These are phyloP conservation scores for Dothiorella sarmentorum DNA, from an alignment of 2,329 filamentous ascomycete genomes.

Conservation along the genomic window DNA sequence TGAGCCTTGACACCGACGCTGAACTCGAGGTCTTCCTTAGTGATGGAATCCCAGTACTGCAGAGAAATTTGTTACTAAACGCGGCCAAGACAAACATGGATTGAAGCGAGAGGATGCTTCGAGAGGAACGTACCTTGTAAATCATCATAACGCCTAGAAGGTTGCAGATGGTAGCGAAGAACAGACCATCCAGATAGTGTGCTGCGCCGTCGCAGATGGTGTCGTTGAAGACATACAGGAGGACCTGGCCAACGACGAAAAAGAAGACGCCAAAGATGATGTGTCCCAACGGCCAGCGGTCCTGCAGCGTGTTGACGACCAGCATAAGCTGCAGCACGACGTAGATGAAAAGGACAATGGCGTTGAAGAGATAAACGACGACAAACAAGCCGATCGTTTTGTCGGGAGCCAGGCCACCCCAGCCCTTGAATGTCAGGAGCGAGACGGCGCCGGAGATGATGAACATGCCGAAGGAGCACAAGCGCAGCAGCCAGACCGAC, in stretches of 20 bases:
- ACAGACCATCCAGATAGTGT: slow-evolving; percentile 91
- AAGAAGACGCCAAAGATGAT: slow-evolving; percentile 88
- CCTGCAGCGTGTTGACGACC: slow-evolving; percentile 84
- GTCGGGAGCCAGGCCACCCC: slow-evolving; percentile 78
- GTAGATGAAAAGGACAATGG: slow-evolving; percentile 80
- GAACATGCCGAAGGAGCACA: slow-evolving; percentile 77
- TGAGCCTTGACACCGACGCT: slow-evolving; percentile 92
- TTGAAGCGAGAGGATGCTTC: not conserved
- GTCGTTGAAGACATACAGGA: slow-evolving; percentile 85
- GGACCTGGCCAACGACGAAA: slow-evolving; percentile 86
- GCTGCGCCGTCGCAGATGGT: slow-evolving; percentile 78
- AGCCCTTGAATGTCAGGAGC: slow-evolving; percentile 87
- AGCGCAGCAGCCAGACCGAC: slow-evolving; percentile 86
- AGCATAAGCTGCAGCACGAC: slow-evolving; percentile 83
- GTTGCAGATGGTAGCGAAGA: slow-evolving; percentile 93
- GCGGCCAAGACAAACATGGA: not conserved
- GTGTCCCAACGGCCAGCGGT: slow-evolving; percentile 92
- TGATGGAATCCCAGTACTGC: slow-evolving; percentile 99
- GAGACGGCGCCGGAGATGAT: slow-evolving; percentile 81
- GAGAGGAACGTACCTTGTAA: slow-evolving; percentile 71
- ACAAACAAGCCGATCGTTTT: slow-evolving; percentile 89
- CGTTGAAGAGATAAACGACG: slow-evolving; percentile 87
- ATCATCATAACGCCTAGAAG: slow-evolving; percentile 98
- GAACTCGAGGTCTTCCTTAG: slow-evolving; percentile 96
- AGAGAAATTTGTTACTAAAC: slow-evolving; percentile 16